Evolutionary conservation across 352 stramenopile species (phyloP).

Genomic region (Pythium periplocum): DNA sequence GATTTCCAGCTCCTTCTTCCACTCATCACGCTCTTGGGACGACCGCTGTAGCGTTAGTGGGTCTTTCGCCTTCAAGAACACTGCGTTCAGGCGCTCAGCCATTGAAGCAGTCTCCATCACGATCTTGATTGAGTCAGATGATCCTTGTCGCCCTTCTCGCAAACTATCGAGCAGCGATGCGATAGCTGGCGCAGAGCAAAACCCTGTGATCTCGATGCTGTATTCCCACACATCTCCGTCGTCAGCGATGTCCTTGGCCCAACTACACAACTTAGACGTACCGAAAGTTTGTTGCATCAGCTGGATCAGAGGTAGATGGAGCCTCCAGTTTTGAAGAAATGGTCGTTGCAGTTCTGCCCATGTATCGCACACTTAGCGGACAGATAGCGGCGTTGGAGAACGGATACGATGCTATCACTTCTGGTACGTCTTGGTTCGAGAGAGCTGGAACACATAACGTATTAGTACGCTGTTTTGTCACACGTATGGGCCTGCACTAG

Average conservation of each 20-base stretch:
- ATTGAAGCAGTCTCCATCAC: constrained; percentile 14
- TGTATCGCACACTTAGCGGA: constrained; percentile 40
- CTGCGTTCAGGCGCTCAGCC: constrained; percentile 56
- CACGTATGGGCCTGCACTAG: neutral
- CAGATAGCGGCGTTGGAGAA: constrained; percentile 64
- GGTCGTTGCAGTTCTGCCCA: constrained; percentile 19
- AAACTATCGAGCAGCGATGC: constrained; percentile 17
- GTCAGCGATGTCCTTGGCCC: neutral
- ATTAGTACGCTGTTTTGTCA: neutral
- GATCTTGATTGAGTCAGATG: constrained; percentile 4
- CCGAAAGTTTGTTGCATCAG: constrained; percentile 12
- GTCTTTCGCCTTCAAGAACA: constrained; percentile 30
- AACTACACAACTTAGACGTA: constrained; percentile 5
- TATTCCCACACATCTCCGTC: too few species aligned
- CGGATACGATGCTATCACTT: constrained; percentile 44
- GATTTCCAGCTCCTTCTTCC: constrained; percentile 53
- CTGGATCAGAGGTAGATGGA: constrained; percentile 2
- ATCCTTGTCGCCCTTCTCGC: too few species aligned
- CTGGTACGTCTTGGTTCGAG: constrained; percentile 69
- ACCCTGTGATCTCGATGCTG: constrained; percentile 41
- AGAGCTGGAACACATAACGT: constrained; percentile 28
- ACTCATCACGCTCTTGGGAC: constrained; percentile 21
- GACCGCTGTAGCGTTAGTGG: constrained; percentile 9
- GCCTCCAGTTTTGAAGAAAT: constrained; percentile 3
- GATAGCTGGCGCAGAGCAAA: constrained; percentile 46